Conservation (phyloP, 129 eudicot species). For the Artemisia argyi region DNA sequence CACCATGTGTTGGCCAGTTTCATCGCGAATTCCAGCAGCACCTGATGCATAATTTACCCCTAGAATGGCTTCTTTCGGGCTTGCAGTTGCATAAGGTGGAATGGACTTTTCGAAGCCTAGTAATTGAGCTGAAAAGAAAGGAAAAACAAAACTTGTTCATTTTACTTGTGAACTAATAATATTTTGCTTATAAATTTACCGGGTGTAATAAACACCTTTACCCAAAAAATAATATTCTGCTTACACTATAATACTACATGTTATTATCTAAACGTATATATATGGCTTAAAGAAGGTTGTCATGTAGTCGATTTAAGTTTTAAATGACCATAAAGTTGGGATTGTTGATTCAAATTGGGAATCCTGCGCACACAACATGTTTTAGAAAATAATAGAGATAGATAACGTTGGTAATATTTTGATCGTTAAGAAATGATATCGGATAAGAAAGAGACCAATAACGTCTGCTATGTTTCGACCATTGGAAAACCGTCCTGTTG, state of each 20-base stretch:
- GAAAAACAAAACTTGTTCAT: background rate
- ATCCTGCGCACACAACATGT: background rate
- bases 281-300: too few species aligned
- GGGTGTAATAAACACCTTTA: too few species aligned
- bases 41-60: conserved; percentile 70
- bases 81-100: conserved; percentile 45
- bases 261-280: too few species aligned
- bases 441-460: conserved; percentile 29
- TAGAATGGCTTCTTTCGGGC: background rate
- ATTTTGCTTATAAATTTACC: too few species aligned
- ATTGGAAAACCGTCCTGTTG: conserved; percentile 56
- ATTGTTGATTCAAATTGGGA: too few species aligned
- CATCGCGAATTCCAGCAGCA: conserved; percentile 53
- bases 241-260: too few species aligned
- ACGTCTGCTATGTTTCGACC: conserved; percentile 51
- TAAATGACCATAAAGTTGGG: too few species aligned
- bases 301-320: too few species aligned
- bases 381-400: background rate
- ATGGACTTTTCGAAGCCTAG: conserved; percentile 46
- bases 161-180: too few species aligned
- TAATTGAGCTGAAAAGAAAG: conserved; percentile 37
- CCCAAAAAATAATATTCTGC: too few species aligned
- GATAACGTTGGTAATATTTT: background rate
- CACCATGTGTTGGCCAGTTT: conserved; percentile 40
- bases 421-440: background rate